Base-by-base conservation (phyloP, 2,329 filamentous ascomycete genomes). In the Fusarium sp. region DNA sequence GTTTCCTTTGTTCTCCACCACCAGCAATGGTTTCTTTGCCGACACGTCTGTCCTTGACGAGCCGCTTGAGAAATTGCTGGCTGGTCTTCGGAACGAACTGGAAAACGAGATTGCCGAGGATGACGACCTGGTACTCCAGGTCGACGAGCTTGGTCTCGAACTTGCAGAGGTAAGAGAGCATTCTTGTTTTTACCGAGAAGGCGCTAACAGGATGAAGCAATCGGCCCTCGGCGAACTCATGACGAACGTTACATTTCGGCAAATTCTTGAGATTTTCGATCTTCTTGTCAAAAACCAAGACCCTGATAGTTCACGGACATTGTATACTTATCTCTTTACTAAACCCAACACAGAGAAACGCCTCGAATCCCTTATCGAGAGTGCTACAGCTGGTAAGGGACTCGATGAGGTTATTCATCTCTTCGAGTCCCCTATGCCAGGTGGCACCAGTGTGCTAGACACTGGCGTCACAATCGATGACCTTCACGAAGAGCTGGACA, bases 81-180 rank as follows among this genome's bases (percentile, higher is more conserved):
- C 77, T 19, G 80, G 79, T 7, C 77, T 87, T 31, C 83, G 85
- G 31, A 73, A 76, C 8, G 83, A 86, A 65, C 78, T 87, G 15
- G 74, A 77, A 19, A 78, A 81, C 39, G 85, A 87, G 53, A 73
- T 87, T 4, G 75, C 77, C 7, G 59, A 76, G 5, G 78, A 81
- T 19, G 85, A 87, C 53, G 84, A 87, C 57, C 75, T 87, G 42
- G 79, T 83, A n/a, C 80, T 87, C 40, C 83, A 85, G 61, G 76
- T 87, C 46, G 84, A 87, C 28, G 82, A 85, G 61, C 80, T 87
- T 40, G 84, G 83, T 10, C 77, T 87, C 33, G 84, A 87, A 73
- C 86, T 87, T 73, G 78, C 83, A 21, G 84, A 87, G 78, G 84
- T 84, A 77, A 67, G 82, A 39, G 40, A 36, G 65, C 17, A 46